Percentiles rank a stretch among this genome's conserved stretches.
Evolutionary conservation across 2,329 filamentous ascomycete species (phyloP).

Genomic region (Coniella lustricola): DNA sequence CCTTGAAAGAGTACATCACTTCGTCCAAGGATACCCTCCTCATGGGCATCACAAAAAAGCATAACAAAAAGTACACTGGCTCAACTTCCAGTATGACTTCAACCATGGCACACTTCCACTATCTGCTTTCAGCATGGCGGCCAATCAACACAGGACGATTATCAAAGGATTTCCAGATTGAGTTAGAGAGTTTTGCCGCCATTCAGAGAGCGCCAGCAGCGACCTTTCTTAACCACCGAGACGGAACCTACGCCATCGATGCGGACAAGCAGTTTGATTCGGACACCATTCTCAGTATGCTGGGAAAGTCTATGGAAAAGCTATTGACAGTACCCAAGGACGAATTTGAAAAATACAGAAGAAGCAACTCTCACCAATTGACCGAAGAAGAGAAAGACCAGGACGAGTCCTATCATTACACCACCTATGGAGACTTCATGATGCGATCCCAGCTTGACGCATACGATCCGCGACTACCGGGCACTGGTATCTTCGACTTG

Average conservation of each 20-base stretch:
- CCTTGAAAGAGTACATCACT: slow-evolving; percentile 80
- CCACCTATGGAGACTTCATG: slow-evolving; percentile 76
- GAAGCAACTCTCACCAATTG: slow-evolving; percentile 59
- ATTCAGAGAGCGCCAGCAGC: slow-evolving; percentile 68
- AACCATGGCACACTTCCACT: slow-evolving; percentile 86
- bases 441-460: slow-evolving; percentile 95
- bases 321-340: slow-evolving; percentile 75
- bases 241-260: slow-evolving; percentile 89
- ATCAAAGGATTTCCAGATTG: slow-evolving; percentile 58
- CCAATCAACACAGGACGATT: slow-evolving; percentile 58
- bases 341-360: slow-evolving; percentile 80
- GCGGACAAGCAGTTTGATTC: slow-evolving; percentile 87
- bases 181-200: slow-evolving; percentile 60
- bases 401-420: slow-evolving; percentile 81
- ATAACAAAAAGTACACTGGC: slow-evolving; percentile 76
- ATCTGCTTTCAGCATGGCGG: slow-evolving; percentile 78
- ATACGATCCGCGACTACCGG: slow-evolving; percentile 75
- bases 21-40: slow-evolving; percentile 78
- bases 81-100: slow-evolving; percentile 97
- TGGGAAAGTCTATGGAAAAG: slow-evolving; percentile 96
- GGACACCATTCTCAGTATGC: slow-evolving; percentile 79
- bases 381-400: slow-evolving; percentile 64
- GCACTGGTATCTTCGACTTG: slow-evolving; percentile 89
- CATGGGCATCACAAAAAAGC: slow-evolving; percentile 56
- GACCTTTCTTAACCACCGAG: slow-evolving; percentile 72